phyloP scores from a whole-genome alignment of 805 yeast genomes.

The Candida cerambycidarum region DNA sequence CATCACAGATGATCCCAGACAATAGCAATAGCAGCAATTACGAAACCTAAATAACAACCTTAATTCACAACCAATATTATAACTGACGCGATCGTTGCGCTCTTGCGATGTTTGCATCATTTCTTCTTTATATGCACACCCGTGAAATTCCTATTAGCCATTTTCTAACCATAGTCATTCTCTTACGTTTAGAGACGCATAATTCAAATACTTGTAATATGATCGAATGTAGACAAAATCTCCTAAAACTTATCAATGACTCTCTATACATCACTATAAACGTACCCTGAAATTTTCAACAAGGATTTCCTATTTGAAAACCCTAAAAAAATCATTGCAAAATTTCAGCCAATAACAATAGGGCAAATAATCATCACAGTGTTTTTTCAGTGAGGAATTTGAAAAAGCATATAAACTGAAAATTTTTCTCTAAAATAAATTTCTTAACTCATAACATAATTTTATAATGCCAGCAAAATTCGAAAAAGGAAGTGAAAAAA shows the following conservation, averaged over 20 bases:
- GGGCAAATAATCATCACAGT: slow-evolving; percentile 10
- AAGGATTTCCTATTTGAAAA: not conserved
- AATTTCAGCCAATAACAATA: slow-evolving; percentile 8
- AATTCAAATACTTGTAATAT: not conserved
- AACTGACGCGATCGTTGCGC: not conserved
- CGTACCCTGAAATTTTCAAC: slow-evolving; percentile 3
- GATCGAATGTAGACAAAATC: not conserved
- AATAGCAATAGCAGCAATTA: not conserved
- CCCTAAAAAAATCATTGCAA: not conserved
- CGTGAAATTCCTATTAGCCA: slow-evolving; percentile 5
- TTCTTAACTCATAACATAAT: slow-evolving; percentile 3
- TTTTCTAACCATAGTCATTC: not conserved
- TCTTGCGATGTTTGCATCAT: not conserved
- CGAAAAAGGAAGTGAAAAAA: slow-evolving; percentile 51
- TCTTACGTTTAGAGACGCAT: not conserved
- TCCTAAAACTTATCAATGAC: not conserved
- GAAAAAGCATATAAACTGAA: slow-evolving; percentile 6
- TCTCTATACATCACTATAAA: not conserved
- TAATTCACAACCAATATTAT: not conserved
- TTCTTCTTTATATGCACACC: not conserved
- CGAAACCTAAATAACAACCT: not conserved
- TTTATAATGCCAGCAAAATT: slow-evolving; percentile 43
- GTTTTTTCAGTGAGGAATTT: slow-evolving; percentile 3
- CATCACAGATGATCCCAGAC: not conserved
- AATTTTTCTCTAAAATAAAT: slow-evolving; percentile 8